phyloP scores from a whole-genome alignment of 2,329 filamentous ascomycete genomes.

The Aspergillus proliferans region DNA sequence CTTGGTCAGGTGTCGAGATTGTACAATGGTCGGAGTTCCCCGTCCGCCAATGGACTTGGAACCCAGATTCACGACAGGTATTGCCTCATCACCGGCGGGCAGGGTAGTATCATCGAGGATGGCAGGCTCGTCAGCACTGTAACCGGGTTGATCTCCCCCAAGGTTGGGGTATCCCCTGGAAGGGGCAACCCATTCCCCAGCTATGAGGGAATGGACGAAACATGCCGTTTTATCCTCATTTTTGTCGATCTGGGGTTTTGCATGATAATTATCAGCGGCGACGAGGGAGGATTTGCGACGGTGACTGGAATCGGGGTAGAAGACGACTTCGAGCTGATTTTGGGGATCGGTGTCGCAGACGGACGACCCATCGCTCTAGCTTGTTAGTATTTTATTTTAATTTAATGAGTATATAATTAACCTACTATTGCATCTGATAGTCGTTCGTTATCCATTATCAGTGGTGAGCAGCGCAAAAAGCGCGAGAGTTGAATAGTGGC shows the following conservation, averaged over 20 bases:
- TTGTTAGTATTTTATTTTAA: not conserved
- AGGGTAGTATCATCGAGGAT: constrained; percentile 15
- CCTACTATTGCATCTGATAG: not conserved
- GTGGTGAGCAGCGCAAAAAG: no score
- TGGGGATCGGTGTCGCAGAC: constrained; percentile 1
- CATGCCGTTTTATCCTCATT: constrained; percentile 47
- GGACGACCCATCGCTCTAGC: not conserved
- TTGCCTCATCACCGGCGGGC: constrained; percentile 12
- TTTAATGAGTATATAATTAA: constrained; percentile 21
- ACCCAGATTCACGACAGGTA: constrained; percentile 20
- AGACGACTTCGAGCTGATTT: constrained; percentile 44
- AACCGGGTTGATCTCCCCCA: constrained; percentile 12
- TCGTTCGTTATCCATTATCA: no score
- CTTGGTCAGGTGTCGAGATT: constrained; percentile 81
- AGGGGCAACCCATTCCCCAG: constrained; percentile 24
- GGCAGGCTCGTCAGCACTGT: constrained; percentile 11
- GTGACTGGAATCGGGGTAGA: constrained; percentile 46
- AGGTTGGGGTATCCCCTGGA: constrained; percentile 3
- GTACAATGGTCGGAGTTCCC: constrained; percentile 38
- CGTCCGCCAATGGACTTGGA: constrained; percentile 12
- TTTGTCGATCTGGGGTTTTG: constrained; percentile 32
- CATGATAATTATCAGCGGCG: constrained; percentile 34
- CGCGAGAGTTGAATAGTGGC: no score
- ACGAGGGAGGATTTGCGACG: constrained; percentile 58
- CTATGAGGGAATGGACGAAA: constrained; percentile 56